Base-by-base conservation (phyloP, 1,284 basidiomycete genomes). In the Apiotrichum veenhuisii region DNA sequence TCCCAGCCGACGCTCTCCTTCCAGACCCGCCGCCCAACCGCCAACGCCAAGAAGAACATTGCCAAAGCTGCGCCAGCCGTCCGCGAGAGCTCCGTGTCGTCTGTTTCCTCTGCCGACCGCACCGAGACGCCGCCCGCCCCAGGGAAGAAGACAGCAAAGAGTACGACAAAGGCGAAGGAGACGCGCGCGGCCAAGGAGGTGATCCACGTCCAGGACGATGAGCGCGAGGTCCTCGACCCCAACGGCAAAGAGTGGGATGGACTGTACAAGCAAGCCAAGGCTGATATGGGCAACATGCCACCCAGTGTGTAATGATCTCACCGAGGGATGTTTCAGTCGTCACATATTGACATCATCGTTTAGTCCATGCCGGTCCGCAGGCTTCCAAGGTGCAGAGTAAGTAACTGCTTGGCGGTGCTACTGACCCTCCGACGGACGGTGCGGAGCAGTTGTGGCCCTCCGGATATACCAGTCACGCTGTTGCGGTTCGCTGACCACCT, bases 191-290 rank as follows among this genome's bases (percentile, higher is more conserved):
- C 50, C 33, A 18, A 38, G 38, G 22, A 58, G 44, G 41, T 52
- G 30, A 45, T 44, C 33, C 18, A 44, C 43, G 44, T 38, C n/a
- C 50, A 34, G 50, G 55, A 57, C 23, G 52, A 50, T 25, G 52
- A 44, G 40, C 50, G 61, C 58, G 53, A 53, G 64, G 53, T 52
- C 54, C 69, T 79, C 53, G 70, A 76, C 55, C 63, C 81, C 37
- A 73, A 80, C 50, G 79, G 81, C 50, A 84, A 82, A 59, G 79
- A 77, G 49, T 88, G 85, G 79, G 78, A 75, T 42, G 80, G 78
- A 55, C 68, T 77, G n/a, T 79, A 76, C 63, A 77, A 74, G 44
- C 76, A 78, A 30, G 82, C 83, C 7, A 79, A 80, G 66, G 74
- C 70, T 53, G 83, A 80, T 65, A 84, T 83, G 82, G 85, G 84